phyloP scores from a whole-genome alignment of 139 green algal genomes.

The Chlorella ohadii region DNA sequence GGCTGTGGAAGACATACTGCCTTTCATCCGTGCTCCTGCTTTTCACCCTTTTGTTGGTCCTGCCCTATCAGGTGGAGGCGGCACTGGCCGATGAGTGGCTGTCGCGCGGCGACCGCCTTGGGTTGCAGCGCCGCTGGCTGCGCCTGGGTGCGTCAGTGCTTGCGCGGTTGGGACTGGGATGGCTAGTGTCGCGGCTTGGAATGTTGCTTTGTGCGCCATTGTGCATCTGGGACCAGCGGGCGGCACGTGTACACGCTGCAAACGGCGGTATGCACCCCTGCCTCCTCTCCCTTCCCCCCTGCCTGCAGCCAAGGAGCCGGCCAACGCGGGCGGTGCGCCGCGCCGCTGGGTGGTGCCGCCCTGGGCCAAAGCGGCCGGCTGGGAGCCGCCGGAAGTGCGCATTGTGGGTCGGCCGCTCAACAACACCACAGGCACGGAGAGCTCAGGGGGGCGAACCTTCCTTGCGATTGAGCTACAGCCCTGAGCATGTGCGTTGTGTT shows the following conservation, averaged over 20 bases:
- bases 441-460: too few relatives aligned
- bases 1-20: too few relatives aligned
- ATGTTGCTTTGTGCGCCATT: too few relatives aligned
- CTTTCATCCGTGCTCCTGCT: too few relatives aligned
- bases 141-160: conserved; percentile 54
- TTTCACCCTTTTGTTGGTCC: not conserved
- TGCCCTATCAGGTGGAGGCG: conserved; percentile 54
- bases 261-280: too few relatives aligned
- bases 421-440: conserved; percentile 22
- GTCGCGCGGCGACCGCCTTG: conserved; percentile 66
- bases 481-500: too few relatives aligned
- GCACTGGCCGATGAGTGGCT: conserved; percentile 80
- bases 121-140: conserved; percentile 79
- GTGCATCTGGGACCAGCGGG: too few relatives aligned
- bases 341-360: conserved; percentile 73
- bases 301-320: conserved; percentile 64
- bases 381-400: conserved; percentile 64
- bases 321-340: conserved; percentile 37
- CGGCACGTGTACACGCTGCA: too few relatives aligned
- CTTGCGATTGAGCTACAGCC: too few relatives aligned
- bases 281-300: not conserved
- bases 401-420: conserved; percentile 49
- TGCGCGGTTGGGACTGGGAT: too few relatives aligned
- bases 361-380: conserved; percentile 58
- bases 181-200: too few relatives aligned